Conservation (phyloP, 257 asterid species). For the Eustoma russellianum region DNA sequence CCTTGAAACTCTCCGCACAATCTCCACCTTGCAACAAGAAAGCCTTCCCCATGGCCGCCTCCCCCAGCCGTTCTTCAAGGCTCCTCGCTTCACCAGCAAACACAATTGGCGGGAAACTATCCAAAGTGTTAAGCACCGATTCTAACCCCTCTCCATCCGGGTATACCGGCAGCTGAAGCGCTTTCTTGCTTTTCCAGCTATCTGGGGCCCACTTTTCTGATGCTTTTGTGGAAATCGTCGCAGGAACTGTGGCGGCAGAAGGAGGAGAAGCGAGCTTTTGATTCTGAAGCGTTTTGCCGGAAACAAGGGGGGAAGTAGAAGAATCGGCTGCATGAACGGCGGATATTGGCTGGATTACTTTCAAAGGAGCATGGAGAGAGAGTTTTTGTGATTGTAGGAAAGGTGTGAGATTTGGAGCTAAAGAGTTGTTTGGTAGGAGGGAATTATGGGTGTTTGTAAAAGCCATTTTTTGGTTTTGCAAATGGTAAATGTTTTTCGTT, state of each 20-base stretch:
- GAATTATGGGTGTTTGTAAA: conserved; percentile 28
- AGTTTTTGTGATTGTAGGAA: conserved; percentile 8
- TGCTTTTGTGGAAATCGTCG: conserved; percentile 2
- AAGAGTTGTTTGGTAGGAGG: conserved; percentile 30
- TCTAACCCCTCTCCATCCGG: conserved; percentile 36
- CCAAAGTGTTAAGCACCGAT: conserved; percentile 46
- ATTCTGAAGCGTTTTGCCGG: conserved; percentile 12
- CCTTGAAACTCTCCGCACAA: conserved; percentile 87
- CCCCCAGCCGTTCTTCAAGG: conserved; percentile 61
- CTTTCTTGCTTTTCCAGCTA: conserved; percentile 47
- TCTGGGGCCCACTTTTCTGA: conserved; percentile 32
- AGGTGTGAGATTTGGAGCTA: conserved; percentile 16
- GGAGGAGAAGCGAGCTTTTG: conserved; percentile 23
- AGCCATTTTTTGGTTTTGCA: conserved; percentile 15
- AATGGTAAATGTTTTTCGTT: no score
- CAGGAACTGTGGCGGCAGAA: conserved; percentile 12
- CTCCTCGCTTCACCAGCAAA: conserved; percentile 81
- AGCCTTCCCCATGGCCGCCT: conserved; percentile 76
- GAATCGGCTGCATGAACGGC: conserved; percentile 40
- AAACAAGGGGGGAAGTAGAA: conserved; percentile 7
- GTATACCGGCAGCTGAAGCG: conserved; percentile 45
- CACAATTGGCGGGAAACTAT: conserved; percentile 58
- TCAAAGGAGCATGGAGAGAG: conserved; percentile 6
- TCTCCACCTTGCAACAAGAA: conserved; percentile 78
- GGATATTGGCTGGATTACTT: conserved; percentile 28